A percentile compares a stretch with the other conserved stretches of the same genome.
Evolutionary conservation across 805 yeast species (phyloP).

Genomic region (Myxozyma melibiosi): DNA sequence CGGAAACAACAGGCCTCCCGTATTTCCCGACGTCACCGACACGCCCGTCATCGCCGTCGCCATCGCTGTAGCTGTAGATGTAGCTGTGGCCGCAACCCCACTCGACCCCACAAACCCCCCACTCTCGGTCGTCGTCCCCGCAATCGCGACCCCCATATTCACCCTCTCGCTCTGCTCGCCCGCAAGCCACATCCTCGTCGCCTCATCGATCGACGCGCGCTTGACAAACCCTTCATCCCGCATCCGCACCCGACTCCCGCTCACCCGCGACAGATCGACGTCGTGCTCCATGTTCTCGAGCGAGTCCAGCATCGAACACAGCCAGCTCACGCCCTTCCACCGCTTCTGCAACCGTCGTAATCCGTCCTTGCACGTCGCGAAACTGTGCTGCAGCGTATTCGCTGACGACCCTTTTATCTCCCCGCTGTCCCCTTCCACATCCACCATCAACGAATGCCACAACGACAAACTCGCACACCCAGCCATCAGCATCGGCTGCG

Average conservation of each 20-base stretch:
- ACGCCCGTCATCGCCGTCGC: neutral
- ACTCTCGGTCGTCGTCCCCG: slow-evolving; percentile 32
- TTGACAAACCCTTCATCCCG: slow-evolving; percentile 34
- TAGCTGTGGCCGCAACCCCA: neutral
- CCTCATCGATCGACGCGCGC: slow-evolving; percentile 35
- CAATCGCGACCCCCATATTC: slow-evolving; percentile 33
- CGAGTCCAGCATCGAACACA: slow-evolving; percentile 37
- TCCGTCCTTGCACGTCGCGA: slow-evolving; percentile 36
- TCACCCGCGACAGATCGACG: slow-evolving; percentile 34
- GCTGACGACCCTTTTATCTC: slow-evolving; percentile 18
- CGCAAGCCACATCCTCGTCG: slow-evolving; percentile 35
- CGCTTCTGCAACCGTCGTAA: slow-evolving; percentile 32
- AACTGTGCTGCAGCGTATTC: slow-evolving; percentile 31
- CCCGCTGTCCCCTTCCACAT: slow-evolving; percentile 19
- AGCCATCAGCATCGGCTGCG: slow-evolving; percentile 39
- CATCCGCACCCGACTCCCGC: slow-evolving; percentile 32
- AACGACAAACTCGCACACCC: slow-evolving; percentile 37
- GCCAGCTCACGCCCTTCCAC: slow-evolving; percentile 40
- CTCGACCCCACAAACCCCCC: neutral
- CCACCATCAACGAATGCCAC: slow-evolving; percentile 32
- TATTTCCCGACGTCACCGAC: neutral
- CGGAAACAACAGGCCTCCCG: too few species aligned
- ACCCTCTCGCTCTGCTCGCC: slow-evolving; percentile 29
- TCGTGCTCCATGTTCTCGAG: slow-evolving; percentile 38
- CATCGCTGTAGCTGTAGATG: neutral